Conservation (phyloP, 2,329 filamentous ascomycete species). For the Stachybotrys chartarum region DNA sequence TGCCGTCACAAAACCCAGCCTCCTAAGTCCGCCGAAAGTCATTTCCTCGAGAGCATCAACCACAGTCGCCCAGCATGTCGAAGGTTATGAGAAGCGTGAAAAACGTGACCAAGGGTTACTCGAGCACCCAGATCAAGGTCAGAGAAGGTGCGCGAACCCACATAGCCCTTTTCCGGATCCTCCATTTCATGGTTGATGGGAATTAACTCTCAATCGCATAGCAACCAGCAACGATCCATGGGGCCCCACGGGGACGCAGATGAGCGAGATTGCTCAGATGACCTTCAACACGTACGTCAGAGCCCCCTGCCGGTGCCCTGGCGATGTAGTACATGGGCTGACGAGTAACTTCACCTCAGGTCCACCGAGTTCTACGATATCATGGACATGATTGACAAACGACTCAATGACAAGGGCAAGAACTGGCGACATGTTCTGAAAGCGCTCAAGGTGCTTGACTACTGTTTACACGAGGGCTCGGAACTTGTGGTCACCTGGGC, state of each 20-base stretch:
- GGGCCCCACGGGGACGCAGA: conserved; percentile 95
- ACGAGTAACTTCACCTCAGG: conserved; percentile 34
- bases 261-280: conserved; percentile 97
- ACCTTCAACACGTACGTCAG: conserved; percentile 86
- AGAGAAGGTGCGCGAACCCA: conserved; percentile 67
- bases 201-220: conserved; percentile 31
- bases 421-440: conserved; percentile 99
- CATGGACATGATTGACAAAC: conserved; percentile 99
- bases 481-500: conserved; percentile 97
- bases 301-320: not conserved
- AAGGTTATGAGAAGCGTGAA: conserved; percentile 97
- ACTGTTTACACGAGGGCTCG: conserved; percentile 94
- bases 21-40: not conserved
- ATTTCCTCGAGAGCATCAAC: too few species aligned
- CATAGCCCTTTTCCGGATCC: not conserved
- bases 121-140: conserved; percentile 93
- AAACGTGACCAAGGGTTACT: conserved; percentile 99
- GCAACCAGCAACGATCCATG: conserved; percentile 98
- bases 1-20: not conserved
- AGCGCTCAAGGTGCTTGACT: conserved; percentile 94
- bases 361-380: conserved; percentile 98
- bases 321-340: not conserved
- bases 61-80: conserved; percentile 59
- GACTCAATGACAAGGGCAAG: conserved; percentile 97
- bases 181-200: not conserved